Evolutionary conservation across 2,329 filamentous ascomycete species (phyloP).

Genomic region (Aspergillus quadrilineatus): DNA sequence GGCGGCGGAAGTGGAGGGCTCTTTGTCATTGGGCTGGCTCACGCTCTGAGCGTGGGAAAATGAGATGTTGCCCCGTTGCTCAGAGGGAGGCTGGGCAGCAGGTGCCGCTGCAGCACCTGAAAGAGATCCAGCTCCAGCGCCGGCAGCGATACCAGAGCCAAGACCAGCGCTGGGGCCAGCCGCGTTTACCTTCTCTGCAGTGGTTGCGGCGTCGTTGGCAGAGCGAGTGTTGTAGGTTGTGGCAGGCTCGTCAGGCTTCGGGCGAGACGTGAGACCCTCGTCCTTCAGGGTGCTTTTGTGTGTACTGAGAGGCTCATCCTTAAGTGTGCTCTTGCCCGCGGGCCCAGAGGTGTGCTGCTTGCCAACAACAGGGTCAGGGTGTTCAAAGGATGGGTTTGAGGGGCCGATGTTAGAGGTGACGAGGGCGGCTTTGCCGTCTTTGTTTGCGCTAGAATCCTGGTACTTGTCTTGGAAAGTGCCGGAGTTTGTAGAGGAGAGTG

Average conservation of each 20-base stretch:
- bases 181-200: not conserved
- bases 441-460: not conserved
- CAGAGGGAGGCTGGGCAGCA: not conserved
- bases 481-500: constrained; percentile 13
- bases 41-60: not conserved
- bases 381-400: constrained; percentile 10
- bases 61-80: not conserved
- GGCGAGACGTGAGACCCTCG: not conserved
- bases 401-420: constrained; percentile 8
- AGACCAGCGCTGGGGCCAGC: not conserved
- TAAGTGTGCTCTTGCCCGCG: not conserved
- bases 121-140: not conserved
- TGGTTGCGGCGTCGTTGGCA: not conserved
- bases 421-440: constrained; percentile 2
- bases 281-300: not conserved
- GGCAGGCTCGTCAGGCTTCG: not conserved
- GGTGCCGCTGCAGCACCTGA: not conserved
- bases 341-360: not conserved
- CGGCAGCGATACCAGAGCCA: not conserved
- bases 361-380: constrained; percentile 1
- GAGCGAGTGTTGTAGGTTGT: not conserved
- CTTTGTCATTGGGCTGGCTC: not conserved
- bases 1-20: not conserved
- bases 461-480: not conserved
- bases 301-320: not conserved